Percentiles rank a stretch among this genome's conserved stretches.
Evolutionary conservation across 1,139 yeast species (phyloP).

Genomic region (Candida pseudoviswanathii): DNA sequence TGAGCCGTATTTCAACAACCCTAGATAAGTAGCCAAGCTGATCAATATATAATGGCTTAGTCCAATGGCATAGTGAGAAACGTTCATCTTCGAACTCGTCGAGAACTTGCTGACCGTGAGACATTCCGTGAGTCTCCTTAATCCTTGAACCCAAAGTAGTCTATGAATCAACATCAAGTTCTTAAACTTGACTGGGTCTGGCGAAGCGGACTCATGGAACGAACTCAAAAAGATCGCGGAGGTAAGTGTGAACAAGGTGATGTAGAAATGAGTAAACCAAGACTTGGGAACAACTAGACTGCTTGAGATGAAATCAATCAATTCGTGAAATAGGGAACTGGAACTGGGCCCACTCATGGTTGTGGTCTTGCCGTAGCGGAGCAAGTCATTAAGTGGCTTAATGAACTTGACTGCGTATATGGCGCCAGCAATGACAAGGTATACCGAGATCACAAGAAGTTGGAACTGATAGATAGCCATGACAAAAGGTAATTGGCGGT

Average conservation of each 20-base stretch:
- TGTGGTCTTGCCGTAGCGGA: conserved; percentile 24
- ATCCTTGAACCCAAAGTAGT: conserved; percentile 53
- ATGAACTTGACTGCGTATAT: conserved; percentile 17
- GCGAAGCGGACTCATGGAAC: conserved; percentile 6
- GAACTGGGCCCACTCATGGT: background rate
- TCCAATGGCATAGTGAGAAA: conserved; percentile 79
- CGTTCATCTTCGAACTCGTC: conserved; percentile 60
- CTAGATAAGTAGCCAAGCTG: conserved; percentile 22
- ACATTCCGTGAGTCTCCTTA: conserved; percentile 67
- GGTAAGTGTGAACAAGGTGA: conserved; percentile 25
- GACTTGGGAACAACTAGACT: conserved; percentile 48
- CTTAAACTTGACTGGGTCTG: conserved; percentile 17
- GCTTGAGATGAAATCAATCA: conserved; percentile 10
- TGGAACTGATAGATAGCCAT: conserved; percentile 4
- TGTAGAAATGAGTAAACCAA: conserved; percentile 52
- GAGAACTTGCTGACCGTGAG: conserved; percentile 50
- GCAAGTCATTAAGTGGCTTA: conserved; percentile 19
- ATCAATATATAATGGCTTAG: conserved; percentile 58
- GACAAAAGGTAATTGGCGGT: background rate
- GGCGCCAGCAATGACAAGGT: conserved; percentile 5
- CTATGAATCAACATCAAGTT: conserved; percentile 18
- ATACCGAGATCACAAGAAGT: conserved; percentile 1
- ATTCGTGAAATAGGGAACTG: conserved; percentile 2
- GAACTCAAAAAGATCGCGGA: conserved; percentile 10
- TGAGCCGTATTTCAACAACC: conserved; percentile 17